Conservation (phyloP, 192 early-diverging fungal genomes). For the Backusella westeae region DNA sequence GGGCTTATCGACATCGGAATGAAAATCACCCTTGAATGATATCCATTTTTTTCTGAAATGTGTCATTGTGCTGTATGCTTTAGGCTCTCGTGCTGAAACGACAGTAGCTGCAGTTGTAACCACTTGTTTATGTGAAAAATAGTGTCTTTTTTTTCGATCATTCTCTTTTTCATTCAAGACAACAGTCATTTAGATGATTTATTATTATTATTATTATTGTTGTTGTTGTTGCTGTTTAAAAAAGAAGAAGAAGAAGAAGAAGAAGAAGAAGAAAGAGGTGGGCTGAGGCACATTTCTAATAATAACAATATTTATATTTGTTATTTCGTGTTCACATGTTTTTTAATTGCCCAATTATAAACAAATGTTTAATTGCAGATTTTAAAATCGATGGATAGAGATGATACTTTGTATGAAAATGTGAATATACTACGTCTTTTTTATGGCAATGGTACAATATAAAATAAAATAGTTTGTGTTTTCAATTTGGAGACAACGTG, state of each 20-base stretch:
- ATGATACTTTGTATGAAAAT: too few relatives aligned
- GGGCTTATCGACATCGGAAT: background rate
- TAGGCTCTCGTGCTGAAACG: background rate
- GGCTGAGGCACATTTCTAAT: background rate
- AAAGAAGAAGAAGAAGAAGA: background rate
- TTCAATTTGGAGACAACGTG: too few relatives aligned
- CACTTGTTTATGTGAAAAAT: background rate
- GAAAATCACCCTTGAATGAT: background rate
- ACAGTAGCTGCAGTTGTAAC: background rate
- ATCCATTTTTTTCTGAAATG: conserved; percentile 8
- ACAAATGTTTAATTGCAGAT: too few relatives aligned
- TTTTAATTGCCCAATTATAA: too few relatives aligned
- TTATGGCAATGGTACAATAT: too few relatives aligned
- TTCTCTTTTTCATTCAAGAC: background rate
- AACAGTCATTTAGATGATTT: background rate
- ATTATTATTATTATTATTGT: background rate
- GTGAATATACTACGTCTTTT: too few relatives aligned
- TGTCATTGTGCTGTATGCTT: background rate
- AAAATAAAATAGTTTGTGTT: too few relatives aligned
- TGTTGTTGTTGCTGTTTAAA: background rate
- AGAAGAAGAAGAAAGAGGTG: background rate
- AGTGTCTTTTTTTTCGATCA: background rate
- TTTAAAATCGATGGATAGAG: too few relatives aligned
- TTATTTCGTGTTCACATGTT: background rate
- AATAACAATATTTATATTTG: background rate